Percentiles rank a stretch among this genome's conserved stretches.
Conservation (phyloP, 83 land plant genomes). For the Picea engelmannii region DNA sequence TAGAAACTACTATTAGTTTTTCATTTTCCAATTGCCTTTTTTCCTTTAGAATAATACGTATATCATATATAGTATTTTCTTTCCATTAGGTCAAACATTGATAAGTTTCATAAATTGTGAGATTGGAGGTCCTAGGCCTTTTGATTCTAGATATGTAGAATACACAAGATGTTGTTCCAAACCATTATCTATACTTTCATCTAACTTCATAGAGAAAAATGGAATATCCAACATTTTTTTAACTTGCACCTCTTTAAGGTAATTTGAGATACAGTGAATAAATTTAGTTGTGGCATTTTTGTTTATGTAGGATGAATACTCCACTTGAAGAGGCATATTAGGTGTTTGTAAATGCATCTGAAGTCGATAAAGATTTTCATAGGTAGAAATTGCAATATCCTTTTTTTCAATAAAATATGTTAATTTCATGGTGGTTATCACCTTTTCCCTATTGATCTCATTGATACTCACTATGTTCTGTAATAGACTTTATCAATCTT, state of each 20-base stretch:
- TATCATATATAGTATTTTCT: background rate
- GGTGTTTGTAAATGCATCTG: background rate
- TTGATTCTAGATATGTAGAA: background rate
- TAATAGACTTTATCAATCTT: background rate
- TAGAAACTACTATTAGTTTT: background rate
- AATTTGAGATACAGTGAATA: too few relatives aligned
- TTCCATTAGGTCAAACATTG: background rate
- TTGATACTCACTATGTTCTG: background rate
- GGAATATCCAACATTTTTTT: background rate
- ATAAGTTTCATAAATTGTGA: background rate
- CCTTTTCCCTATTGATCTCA: too few relatives aligned
- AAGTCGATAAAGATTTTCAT: background rate
- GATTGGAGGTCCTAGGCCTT: background rate
- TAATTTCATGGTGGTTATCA: background rate
- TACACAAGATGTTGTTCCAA: background rate
- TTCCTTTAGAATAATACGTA: background rate
- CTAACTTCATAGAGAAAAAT: background rate
- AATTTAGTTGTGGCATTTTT: background rate
- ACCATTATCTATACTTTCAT: background rate
- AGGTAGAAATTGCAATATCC: background rate
- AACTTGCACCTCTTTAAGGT: background rate
- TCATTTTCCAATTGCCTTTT: background rate
- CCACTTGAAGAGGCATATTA: background rate
- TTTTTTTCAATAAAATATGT: background rate
- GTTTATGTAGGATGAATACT: background rate